Evolutionary conservation across 1,284 basidiomycete species (phyloP).

Genomic region (Coniophora puteana): DNA sequence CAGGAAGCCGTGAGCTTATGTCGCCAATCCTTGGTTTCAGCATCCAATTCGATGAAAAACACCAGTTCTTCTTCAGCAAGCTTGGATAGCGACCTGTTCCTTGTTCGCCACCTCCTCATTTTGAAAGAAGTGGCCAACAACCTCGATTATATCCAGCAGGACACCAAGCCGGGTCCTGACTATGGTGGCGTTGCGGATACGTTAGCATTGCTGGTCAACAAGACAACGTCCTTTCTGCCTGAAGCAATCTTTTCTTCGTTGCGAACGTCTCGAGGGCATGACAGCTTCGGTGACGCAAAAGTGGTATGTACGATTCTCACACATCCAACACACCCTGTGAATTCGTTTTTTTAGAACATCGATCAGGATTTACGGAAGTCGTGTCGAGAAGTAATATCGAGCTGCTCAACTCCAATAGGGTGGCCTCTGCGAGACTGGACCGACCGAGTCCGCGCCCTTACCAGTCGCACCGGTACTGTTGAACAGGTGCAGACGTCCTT

Average conservation of each 20-base stretch:
- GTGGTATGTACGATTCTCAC: constrained; percentile 36
- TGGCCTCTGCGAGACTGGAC: constrained; percentile 59
- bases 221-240: constrained; percentile 69
- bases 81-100: constrained; percentile 78
- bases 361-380: constrained; percentile 79
- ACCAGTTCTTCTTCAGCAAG: constrained; percentile 41
- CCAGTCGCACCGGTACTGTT: constrained; percentile 15
- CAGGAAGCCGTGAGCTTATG: constrained; percentile 86
- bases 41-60: constrained; percentile 59
- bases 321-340: constrained; percentile 3
- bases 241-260: constrained; percentile 63
- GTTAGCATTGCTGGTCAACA: constrained; percentile 67
- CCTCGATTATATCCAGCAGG: constrained; percentile 59
- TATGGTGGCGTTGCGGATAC: constrained; percentile 62
- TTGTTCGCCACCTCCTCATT: constrained; percentile 86
- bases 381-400: constrained; percentile 78
- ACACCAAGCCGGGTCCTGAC: constrained; percentile 31
- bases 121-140: constrained; percentile 84
- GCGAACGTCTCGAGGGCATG: constrained; percentile 54
- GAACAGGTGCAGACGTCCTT: constrained; percentile 14
- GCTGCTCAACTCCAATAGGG: constrained; percentile 51
- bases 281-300: constrained; percentile 57
- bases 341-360: constrained; percentile 53
- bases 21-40: constrained; percentile 71
- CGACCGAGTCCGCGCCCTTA: constrained; percentile 39